These are phyloP conservation scores for Auricularia sp. DNA, from an alignment of 768 basidiomycete genomes.

Conservation along the genomic window DNA sequence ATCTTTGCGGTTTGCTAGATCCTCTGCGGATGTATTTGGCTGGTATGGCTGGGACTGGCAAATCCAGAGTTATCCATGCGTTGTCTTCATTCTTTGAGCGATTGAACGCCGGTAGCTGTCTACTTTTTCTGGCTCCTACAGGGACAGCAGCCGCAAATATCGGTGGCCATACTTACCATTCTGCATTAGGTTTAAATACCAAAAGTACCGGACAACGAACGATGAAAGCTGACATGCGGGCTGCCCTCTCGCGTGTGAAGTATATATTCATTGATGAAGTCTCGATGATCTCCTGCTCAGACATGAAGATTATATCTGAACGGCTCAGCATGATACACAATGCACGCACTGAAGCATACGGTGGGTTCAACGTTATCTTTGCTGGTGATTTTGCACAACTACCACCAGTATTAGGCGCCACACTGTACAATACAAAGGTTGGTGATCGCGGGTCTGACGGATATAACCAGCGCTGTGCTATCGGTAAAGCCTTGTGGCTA, in stretches of 20 bases:
- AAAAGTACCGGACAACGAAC: no score
- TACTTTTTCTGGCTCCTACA: constrained; percentile 5
- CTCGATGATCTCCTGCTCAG: constrained; percentile 28
- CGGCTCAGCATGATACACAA: constrained; percentile 13
- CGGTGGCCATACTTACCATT: constrained; percentile 6
- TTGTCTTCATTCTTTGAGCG: constrained; percentile 1
- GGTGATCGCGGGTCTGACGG: not conserved
- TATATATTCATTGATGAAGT: constrained; percentile 36
- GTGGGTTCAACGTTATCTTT: constrained; percentile 33
- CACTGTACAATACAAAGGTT: not conserved
- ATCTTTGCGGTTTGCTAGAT: not conserved
- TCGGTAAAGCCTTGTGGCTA: constrained; percentile 30
- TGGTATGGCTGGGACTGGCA: constrained; percentile 8
- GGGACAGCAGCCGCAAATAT: constrained; percentile 5
- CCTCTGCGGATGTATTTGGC: constrained; percentile 7
- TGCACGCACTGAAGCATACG: constrained; percentile 19
- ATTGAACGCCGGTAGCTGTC: not conserved
- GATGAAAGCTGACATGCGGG: constrained; percentile 5
- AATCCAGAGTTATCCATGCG: constrained; percentile 7
- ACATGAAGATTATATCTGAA: constrained; percentile 18
- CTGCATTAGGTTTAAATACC: constrained; percentile 1
- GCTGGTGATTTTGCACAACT: constrained; percentile 40
- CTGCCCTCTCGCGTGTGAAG: constrained; percentile 15
- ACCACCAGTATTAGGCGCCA: constrained; percentile 17
- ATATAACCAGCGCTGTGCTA: not conserved